Conservation (phyloP, 2,329 filamentous ascomycete genomes). For the Gnomoniopsis smithogilvyi region DNA sequence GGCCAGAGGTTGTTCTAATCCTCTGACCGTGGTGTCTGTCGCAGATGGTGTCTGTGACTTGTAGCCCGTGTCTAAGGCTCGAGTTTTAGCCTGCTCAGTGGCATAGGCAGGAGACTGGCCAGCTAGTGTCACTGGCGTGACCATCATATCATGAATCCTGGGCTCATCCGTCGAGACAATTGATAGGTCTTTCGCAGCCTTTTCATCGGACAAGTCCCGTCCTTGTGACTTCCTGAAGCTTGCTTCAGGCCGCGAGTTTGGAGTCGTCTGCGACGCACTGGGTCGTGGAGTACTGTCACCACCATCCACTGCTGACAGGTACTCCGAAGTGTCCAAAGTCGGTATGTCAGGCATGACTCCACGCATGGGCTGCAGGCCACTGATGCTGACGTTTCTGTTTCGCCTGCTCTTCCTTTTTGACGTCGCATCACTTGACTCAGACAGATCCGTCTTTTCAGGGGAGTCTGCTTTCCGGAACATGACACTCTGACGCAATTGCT, state of each 20-base stretch:
- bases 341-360: not conserved
- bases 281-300: not conserved
- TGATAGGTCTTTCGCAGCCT: not conserved
- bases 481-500: not conserved
- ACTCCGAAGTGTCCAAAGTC: not conserved
- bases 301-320: not conserved
- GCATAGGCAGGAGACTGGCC: too few relatives aligned
- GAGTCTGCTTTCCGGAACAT: not conserved
- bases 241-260: not conserved
- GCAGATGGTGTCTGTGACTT: too few relatives aligned
- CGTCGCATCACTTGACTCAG: not conserved
- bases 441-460: not conserved
- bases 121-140: too few relatives aligned
- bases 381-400: constrained; percentile 2
- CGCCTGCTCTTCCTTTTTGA: not conserved
- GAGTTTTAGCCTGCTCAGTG: too few relatives aligned
- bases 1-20: too few relatives aligned
- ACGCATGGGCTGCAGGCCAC: not conserved
- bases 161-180: too few relatives aligned
- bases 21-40: too few relatives aligned
- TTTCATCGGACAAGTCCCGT: not conserved
- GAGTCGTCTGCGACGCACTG: not conserved
- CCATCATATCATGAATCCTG: too few relatives aligned
- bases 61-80: too few relatives aligned
- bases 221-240: not conserved